Evolutionary conservation across 1,139 yeast genomes (phyloP), one percentile per base, ranked within the genome.

Genomic region (Candida sp.): DNA sequence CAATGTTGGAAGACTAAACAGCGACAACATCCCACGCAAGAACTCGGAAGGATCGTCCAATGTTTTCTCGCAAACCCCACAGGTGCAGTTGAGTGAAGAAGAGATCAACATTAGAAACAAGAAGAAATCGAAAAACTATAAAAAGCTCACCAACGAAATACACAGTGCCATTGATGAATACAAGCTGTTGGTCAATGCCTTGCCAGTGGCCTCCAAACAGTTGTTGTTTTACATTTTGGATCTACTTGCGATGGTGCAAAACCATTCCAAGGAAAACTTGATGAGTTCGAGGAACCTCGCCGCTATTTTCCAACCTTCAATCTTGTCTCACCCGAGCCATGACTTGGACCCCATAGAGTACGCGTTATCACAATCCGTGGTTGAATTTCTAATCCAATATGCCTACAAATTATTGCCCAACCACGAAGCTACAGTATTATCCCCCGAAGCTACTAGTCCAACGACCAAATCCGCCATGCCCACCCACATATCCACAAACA

Each of bases 271-370:
- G 45, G 84, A 83, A 53, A 94, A 93, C 66, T 77, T 91, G 59
- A 94, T 94, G 99, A 86, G 97, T 2, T 90, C 97, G 2, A 83
- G 94, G 59, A 94, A 96, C 65, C 75, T 94, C 58, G 97, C 98
- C 0, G 97, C 98, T 2, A 90, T 94, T 54, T 94, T 96, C 72
- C 99, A 94, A 70, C 99, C 99, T 2, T 89, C 97, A 23, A 85
- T 96, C 17, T 75, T 96, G 46, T 89, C 96, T 2, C 98, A 94
- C 66, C 97, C 98, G 5, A 82, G 80, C 59, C 98, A 94, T 67
- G 97, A 92, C 66, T 83, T 93, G 85, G 84, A 88, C 47, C 98
- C 98, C 1, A 88, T 85, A 35, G 98, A 94, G 67, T 93, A 93
- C 69, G 96, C 90, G 23, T 74, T 92, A 34, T 90, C 97, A 2